Base-by-base conservation (phyloP, 2,329 filamentous ascomycete genomes). In the Aureobasidium sp. region DNA sequence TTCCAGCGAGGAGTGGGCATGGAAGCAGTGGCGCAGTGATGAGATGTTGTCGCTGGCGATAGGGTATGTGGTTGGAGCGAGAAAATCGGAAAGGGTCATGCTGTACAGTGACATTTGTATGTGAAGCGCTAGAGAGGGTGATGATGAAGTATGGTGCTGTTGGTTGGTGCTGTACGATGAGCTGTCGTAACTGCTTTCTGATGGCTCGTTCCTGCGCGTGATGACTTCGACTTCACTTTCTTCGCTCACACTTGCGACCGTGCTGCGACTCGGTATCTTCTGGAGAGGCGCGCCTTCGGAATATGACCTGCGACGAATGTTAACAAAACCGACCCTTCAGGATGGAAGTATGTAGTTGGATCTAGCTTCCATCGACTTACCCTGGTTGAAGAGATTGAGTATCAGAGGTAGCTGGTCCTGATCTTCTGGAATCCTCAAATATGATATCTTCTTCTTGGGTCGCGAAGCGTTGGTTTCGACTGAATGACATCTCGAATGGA, bases 21-120 rank as follows among this genome's bases (percentile, higher is more conserved):
- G 85, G 68, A 84, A 88, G 67, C 85, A 87, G 69, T 88, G 85
- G 5, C 75, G 75, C 6, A 74, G 70, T 15, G 58, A 66, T 54
- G 40, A 9, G 64, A 64, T 61, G 37, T 65, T 19, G 1, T 45
- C 46, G 55, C 64, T 43, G 1, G 50, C 38, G 31, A 57, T 35
- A 45, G 17, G 11, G 63, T 55, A 27, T 63, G 61, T 19, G 57
- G 59, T n/a, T 47, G 75, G 70, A 47, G 75, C 79, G 5, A 88
- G 69, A 65, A 83, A 87, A 1, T 81, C 79, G 9, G 80, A 78
- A 11, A 88, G 75, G 1, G 83, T 86, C 57, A 85, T 76, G 0
- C 84, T 83, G 68, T 86, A 83, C 3, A 85, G 74, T 4, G 81
- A 82, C 84, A 87, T 87, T 67, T 87, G 84, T n/a, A 87, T 83